These are phyloP conservation scores for Taiwanofungus camphoratus DNA, from an alignment of 1,284 basidiomycete genomes.

Conservation along the genomic window DNA sequence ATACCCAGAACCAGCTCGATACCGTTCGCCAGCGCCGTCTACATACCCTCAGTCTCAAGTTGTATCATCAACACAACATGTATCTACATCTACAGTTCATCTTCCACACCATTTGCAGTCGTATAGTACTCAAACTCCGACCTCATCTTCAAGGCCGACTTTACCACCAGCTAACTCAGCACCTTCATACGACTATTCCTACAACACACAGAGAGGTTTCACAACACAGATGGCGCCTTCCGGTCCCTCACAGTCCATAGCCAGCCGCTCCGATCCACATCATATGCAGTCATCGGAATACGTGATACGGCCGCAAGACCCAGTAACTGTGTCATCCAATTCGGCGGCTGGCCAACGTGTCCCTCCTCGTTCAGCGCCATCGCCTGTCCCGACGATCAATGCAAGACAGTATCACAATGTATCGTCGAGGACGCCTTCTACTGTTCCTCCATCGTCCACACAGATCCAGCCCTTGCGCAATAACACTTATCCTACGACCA, in stretches of 20 bases:
- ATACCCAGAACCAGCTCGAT: constrained; percentile 28
- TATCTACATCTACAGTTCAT: constrained; percentile 12
- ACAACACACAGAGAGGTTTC: constrained; percentile 4
- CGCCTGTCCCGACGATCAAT: constrained; percentile 20
- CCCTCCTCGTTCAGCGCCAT: constrained; percentile 24
- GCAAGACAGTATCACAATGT: constrained; percentile 12
- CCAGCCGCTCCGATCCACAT: constrained; percentile 5
- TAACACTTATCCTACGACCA: constrained; percentile 17
- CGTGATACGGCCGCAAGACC: constrained; percentile 12
- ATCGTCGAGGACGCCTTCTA: constrained; percentile 14
- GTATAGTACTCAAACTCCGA: not conserved
- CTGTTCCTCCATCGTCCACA: constrained; percentile 14
- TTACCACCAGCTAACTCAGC: not conserved
- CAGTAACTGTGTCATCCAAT: constrained; percentile 6
- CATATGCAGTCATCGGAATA: constrained; percentile 12
- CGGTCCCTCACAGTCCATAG: not conserved
- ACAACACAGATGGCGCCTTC: constrained; percentile 2
- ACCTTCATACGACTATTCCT: constrained; percentile 8
- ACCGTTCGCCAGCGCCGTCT: constrained; percentile 23
- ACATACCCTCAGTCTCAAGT: constrained; percentile 20
- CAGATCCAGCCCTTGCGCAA: constrained; percentile 21
- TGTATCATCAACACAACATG: constrained; percentile 13
- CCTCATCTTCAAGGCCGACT: constrained; percentile 1
- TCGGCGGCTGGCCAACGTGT: constrained; percentile 14
- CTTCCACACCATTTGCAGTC: not conserved